Percentiles rank a stretch among this genome's conserved stretches.
Evolutionary conservation across 2,329 filamentous ascomycete genomes (phyloP).

Genomic region (Aspergillus hortae): DNA sequence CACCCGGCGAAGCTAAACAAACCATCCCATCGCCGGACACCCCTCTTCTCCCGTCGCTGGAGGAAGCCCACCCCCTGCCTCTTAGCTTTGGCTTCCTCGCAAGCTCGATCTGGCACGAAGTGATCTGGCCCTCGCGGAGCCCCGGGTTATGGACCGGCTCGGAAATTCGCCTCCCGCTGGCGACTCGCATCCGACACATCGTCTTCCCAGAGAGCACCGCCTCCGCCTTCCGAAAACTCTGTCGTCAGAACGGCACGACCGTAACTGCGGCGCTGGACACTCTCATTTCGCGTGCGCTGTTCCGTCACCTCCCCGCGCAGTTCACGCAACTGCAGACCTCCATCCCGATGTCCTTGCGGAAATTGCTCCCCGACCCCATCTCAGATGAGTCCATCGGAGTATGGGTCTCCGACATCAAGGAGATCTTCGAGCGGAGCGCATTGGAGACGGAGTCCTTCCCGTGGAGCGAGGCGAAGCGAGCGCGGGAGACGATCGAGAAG

Average conservation of each 20-base stretch:
- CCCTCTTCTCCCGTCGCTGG: conserved; percentile 40
- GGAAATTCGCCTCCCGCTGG: conserved; percentile 19
- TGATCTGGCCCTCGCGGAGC: conserved; percentile 26
- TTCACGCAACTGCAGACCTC: conserved; percentile 30
- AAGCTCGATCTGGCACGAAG: conserved; percentile 29
- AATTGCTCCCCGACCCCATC: conserved; percentile 33
- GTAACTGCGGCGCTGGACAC: conserved; percentile 41
- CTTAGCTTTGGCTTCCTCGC: conserved; percentile 35
- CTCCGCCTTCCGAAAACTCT: conserved; percentile 25
- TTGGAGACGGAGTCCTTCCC: conserved; percentile 21
- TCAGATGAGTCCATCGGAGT: conserved; percentile 37
- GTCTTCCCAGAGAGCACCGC: conserved; percentile 30
- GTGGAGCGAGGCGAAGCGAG: conserved; percentile 32
- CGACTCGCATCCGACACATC: conserved; percentile 28
- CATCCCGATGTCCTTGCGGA: conserved; percentile 38
- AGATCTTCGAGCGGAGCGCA: conserved; percentile 23
- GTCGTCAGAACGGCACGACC: conserved; percentile 38
- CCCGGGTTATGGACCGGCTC: conserved; percentile 36
- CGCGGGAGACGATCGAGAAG: conserved; percentile 26
- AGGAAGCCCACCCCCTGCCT: conserved; percentile 38
- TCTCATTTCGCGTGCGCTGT: conserved; percentile 36
- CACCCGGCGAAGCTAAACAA: conserved; percentile 15
- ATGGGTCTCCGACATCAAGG: conserved; percentile 33
- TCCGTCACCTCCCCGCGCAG: conserved; percentile 26
- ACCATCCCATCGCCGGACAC: conserved; percentile 20